Evolutionary conservation across 805 yeast genomes (phyloP).

Genomic region (Yamadazyma philogaea): DNA sequence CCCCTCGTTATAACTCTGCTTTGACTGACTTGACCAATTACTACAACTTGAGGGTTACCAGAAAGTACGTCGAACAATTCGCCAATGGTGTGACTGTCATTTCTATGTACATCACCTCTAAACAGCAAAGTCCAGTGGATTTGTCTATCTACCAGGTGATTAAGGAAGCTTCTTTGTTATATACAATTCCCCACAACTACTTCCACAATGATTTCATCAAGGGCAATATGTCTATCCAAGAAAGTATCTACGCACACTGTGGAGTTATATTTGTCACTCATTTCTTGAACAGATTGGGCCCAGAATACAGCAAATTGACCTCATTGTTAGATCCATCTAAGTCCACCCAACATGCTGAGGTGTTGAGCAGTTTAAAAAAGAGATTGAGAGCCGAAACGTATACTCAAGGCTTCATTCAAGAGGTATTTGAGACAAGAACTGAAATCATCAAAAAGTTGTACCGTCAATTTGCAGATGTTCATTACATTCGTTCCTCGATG

Average conservation of each 20-base stretch:
- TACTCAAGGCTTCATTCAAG: slow-evolving; percentile 78
- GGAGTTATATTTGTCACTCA: slow-evolving; percentile 91
- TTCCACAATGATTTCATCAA: slow-evolving; percentile 71
- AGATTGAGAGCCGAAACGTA: slow-evolving; percentile 91
- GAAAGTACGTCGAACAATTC: slow-evolving; percentile 93
- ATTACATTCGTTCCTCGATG: slow-evolving; percentile 69
- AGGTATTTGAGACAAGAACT: slow-evolving; percentile 66
- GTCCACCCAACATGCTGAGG: slow-evolving; percentile 68
- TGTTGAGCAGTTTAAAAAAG: slow-evolving; percentile 75
- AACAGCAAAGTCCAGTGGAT: slow-evolving; percentile 57
- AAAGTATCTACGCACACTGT: slow-evolving; percentile 90
- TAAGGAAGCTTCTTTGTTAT: slow-evolving; percentile 89
- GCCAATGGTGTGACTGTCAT: slow-evolving; percentile 82
- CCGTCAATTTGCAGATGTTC: slow-evolving; percentile 87
- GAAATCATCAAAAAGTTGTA: slow-evolving; percentile 78
- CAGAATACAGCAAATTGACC: slow-evolving; percentile 74
- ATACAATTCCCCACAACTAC: slow-evolving; percentile 83
- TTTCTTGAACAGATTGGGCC: slow-evolving; percentile 89
- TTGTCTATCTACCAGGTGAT: slow-evolving; percentile 83
- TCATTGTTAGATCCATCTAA: slow-evolving; percentile 59
- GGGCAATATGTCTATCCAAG: slow-evolving; percentile 86
- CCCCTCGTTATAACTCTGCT: slow-evolving; percentile 86
- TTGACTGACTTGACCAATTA: slow-evolving; percentile 82
- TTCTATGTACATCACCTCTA: slow-evolving; percentile 77
- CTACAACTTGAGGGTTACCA: slow-evolving; percentile 77